A percentile compares a stretch with the other conserved stretches of the same genome.
These are phyloP conservation scores for Gryganskiella cystojenkinii DNA, from an alignment of 192 early-diverging fungal genomes.

Conservation along the genomic window DNA sequence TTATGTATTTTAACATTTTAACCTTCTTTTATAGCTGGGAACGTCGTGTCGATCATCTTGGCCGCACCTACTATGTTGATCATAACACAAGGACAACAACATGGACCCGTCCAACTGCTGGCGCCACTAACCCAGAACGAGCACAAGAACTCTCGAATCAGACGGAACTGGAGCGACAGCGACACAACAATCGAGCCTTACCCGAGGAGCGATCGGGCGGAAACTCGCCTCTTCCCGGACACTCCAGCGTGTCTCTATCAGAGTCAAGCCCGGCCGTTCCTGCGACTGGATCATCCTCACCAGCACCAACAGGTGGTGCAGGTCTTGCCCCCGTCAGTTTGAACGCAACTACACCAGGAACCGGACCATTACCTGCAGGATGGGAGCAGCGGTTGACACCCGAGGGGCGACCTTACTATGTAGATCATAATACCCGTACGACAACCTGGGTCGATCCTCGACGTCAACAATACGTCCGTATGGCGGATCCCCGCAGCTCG, in stretches of 20 bases:
- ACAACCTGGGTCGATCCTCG: constrained; percentile 95
- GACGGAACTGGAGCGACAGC: constrained; percentile 78
- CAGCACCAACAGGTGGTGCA: constrained; percentile 25
- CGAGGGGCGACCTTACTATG: constrained; percentile 90
- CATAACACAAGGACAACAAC: constrained; percentile 94
- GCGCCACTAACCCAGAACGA: constrained; percentile 30
- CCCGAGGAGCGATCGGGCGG: constrained; percentile 69
- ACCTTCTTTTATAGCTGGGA: constrained; percentile 79
- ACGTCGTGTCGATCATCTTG: constrained; percentile 90
- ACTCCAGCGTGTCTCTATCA: constrained; percentile 25
- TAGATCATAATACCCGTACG: constrained; percentile 89
- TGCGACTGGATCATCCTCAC: constrained; percentile 7
- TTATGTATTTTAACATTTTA: not conserved
- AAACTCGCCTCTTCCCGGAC: constrained; percentile 37
- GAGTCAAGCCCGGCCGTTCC: constrained; percentile 47
- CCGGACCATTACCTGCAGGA: constrained; percentile 84
- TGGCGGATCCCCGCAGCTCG: constrained; percentile 58
- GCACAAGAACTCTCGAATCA: constrained; percentile 61
- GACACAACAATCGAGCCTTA: constrained; percentile 83
- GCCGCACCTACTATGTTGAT: constrained; percentile 96
- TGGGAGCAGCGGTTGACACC: constrained; percentile 84
- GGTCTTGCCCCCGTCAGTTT: constrained; percentile 56
- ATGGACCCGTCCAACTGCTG: constrained; percentile 72
- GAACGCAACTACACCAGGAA: constrained; percentile 69
- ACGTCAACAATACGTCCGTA: constrained; percentile 65